Evolutionary conservation across 306 rosid species (phyloP).

Genomic region (Prunus fruticosa): DNA sequence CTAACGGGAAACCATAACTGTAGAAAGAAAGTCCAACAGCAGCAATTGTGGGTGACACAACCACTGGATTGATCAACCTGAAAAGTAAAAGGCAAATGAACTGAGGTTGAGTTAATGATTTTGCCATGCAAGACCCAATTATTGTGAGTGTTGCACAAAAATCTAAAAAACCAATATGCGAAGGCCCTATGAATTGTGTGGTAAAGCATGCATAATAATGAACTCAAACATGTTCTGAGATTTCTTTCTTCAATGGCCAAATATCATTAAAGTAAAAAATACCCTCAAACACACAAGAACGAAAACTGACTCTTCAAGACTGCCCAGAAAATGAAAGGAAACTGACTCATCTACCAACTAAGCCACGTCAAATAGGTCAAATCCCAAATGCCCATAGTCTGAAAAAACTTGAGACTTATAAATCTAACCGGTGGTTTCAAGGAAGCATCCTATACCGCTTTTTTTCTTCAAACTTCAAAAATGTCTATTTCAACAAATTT

Average conservation of each 20-base stretch:
- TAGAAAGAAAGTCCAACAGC: slow-evolving; percentile 99
- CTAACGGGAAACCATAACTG: slow-evolving; percentile 88
- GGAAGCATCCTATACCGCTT: neutral
- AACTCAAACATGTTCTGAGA: neutral
- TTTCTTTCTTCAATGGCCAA: neutral
- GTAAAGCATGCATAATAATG: neutral
- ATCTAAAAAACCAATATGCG: neutral
- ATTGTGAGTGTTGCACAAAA: neutral
- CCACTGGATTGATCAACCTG: slow-evolving; percentile 98
- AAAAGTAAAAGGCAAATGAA: slow-evolving; percentile 25
- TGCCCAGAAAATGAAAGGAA: neutral
- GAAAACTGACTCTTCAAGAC: neutral
- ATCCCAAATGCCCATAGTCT: neutral
- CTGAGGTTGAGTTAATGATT: slow-evolving; percentile 2
- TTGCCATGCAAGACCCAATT: neutral
- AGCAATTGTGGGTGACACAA: slow-evolving; percentile 95
- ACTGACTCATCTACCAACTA: neutral
- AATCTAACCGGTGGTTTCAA: neutral
- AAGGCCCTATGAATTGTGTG: neutral
- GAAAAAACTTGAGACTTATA: neutral
- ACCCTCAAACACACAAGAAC: neutral
- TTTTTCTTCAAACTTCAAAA: neutral
- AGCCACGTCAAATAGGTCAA: neutral
- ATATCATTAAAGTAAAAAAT: neutral
- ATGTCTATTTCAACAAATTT: neutral